phyloP scores from a whole-genome alignment of 2,329 filamentous ascomycete genomes.

The Chrysoporthe austroafricana region DNA sequence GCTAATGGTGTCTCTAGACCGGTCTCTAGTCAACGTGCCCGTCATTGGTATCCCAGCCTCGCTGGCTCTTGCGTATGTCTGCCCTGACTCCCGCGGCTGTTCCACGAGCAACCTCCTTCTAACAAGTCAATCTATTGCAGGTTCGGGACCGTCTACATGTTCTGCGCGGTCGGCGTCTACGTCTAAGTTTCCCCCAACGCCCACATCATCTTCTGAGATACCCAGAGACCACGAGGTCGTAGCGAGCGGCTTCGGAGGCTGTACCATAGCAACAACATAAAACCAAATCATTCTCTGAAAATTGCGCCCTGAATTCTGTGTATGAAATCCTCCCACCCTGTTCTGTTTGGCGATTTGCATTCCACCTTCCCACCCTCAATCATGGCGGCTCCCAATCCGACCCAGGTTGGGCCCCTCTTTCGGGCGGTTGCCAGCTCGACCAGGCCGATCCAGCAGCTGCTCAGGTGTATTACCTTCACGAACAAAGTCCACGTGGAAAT shows the following conservation, averaged over 20 bases:
- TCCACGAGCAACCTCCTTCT: conserved; percentile 2
- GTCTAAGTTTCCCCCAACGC: conserved; percentile 66
- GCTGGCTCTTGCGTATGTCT: conserved; percentile 81
- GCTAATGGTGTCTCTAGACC: conserved; percentile 61
- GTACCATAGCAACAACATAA: conserved; percentile 46
- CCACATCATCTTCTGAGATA: conserved; percentile 29
- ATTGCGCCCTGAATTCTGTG: conserved; percentile 21
- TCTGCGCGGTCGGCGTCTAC: conserved; percentile 98
- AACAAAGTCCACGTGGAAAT: conserved; percentile 71
- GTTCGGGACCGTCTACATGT: conserved; percentile 96
- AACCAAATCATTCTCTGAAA: conserved; percentile 33
- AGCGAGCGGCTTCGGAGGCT: conserved; percentile 35
- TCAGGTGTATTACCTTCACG: conserved; percentile 62
- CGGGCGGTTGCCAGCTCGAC: conserved; percentile 78
- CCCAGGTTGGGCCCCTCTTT: conserved; percentile 56
- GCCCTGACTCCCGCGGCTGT: conserved; percentile 4
- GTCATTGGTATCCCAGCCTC: conserved; percentile 85
- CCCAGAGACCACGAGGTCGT: conserved; percentile 29
- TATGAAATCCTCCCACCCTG: conserved; percentile 22
- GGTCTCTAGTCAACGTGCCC: conserved; percentile 76
- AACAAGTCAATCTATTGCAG: conserved; percentile 50
- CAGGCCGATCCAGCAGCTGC: conserved; percentile 69
- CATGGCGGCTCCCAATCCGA: conserved; percentile 26
- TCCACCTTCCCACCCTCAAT: not conserved
- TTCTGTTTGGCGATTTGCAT: not conserved